Evolutionary conservation across 805 yeast species (phyloP), one percentile per base, ranked within the genome.

Genomic region (Candida namnaoensis): DNA sequence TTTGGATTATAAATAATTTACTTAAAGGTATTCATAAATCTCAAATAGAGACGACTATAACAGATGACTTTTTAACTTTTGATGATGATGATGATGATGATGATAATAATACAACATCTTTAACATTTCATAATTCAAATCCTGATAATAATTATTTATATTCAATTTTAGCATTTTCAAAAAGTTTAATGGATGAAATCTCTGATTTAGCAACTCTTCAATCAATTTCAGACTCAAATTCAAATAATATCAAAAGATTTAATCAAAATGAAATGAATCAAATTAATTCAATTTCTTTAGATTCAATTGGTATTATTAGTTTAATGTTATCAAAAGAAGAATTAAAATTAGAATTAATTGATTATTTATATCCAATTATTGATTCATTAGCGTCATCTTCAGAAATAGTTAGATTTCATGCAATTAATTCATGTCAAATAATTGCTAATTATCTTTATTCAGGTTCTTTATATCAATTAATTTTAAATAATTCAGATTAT

Each of bases 401-500:
- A 48, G 57, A 69, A 28, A 35, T 58, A 45, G 57, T 76, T 7
- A 56, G 82, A 47, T 45, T 67, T 43, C 71, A 66, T 52, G 76
- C 95, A 33, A 74, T 75, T 47, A 46, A 54, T 1, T 76, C 87
- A 1, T 62, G 78, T 4, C 44, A 64, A 15, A 63, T 74, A 3
- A 62, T 90, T 5, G 74, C 86, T 0, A 48, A 59, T 9, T 56
- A 65, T 5, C 62, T 79, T 11, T 82, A 80, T 45, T 51, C 64
- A 32, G 82, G 82, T 0, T 76, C 87, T 0, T 59, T 90, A 3
- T 64, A 64, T 32, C 58, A 60, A 3, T 54, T 91, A 44, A 67
- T 93, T 2, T 52, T 70, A 33, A 78, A 76, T 25, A 91, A 88
- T 56, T 71, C 79, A 43, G 96, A 91, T 51, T 90, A 90, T 54